Conservation (phyloP, 163 green algal genomes). For the Scenedesmus sp. region DNA sequence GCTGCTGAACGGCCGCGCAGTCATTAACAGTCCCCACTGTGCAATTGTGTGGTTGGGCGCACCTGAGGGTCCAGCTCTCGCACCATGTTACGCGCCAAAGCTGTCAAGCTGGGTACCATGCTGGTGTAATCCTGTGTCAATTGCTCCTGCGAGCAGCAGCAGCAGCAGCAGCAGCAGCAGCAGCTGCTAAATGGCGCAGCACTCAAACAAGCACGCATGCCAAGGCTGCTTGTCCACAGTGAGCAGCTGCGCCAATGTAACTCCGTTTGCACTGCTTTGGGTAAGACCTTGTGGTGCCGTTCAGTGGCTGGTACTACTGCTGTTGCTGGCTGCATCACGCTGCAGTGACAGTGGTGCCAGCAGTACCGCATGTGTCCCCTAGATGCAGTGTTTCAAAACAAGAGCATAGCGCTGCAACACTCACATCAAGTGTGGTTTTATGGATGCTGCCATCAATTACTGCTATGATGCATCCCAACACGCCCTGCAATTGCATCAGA, state of each 20-base stretch:
- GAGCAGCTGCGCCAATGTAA: background rate
- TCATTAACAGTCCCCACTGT: background rate
- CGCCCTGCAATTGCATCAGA: conserved; percentile 66
- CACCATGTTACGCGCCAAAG: conserved; percentile 79
- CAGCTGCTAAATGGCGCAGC: background rate
- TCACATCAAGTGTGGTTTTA: conserved; percentile 81
- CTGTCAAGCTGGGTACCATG: conserved; percentile 78
- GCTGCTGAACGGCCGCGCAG: background rate
- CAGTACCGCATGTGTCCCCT: background rate
- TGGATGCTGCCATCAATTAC: conserved; percentile 72
- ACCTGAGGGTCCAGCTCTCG: conserved; percentile 88
- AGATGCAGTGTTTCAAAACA: background rate
- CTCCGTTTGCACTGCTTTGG: conserved; percentile 9
- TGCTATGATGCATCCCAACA: conserved; percentile 80
- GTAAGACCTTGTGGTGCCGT: no score
- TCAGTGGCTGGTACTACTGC: background rate
- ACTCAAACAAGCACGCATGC: background rate
- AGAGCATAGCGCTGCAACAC: background rate
- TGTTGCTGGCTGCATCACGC: background rate
- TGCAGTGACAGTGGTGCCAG: background rate
- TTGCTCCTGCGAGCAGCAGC: conserved; percentile 67
- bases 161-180: background rate
- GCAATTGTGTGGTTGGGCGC: background rate
- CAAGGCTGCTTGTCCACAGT: background rate
- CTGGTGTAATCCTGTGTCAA: conserved; percentile 77